phyloP scores from a whole-genome alignment of 2,329 filamentous ascomycete species.

The Paracoccidioides lutzii region DNA sequence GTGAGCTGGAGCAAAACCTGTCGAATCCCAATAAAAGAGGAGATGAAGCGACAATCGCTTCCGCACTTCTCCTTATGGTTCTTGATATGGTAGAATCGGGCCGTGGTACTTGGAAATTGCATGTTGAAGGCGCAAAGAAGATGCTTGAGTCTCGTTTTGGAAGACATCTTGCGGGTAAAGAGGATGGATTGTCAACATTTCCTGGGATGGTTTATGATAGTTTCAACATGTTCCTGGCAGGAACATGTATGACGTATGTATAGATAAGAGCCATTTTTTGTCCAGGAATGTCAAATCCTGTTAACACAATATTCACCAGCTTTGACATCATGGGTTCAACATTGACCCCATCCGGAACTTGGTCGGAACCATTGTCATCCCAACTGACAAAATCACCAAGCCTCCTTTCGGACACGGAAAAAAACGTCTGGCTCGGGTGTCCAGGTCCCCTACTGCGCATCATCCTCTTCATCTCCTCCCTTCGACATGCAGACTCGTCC shows the following conservation, averaged over 20 bases:
- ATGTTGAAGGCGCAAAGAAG: slow-evolving; percentile 39
- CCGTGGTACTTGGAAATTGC: slow-evolving; percentile 39
- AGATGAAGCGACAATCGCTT: slow-evolving; percentile 33
- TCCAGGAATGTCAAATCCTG: slow-evolving; percentile 1
- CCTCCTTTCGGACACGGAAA: slow-evolving; percentile 28
- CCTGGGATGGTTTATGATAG: slow-evolving; percentile 17
- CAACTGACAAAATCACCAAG: slow-evolving; percentile 23
- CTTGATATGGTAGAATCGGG: slow-evolving; percentile 40
- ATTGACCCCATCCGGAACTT: slow-evolving; percentile 26
- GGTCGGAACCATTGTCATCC: slow-evolving; percentile 28
- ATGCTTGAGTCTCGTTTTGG: slow-evolving; percentile 30
- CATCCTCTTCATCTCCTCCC: slow-evolving; percentile 29
- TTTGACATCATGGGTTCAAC: slow-evolving; percentile 33
- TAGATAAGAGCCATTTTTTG: neutral
- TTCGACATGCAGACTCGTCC: slow-evolving; percentile 23
- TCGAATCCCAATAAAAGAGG: slow-evolving; percentile 19
- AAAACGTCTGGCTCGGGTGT: slow-evolving; percentile 30
- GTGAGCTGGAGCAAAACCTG: slow-evolving; percentile 27
- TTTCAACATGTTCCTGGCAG: slow-evolving; percentile 26
- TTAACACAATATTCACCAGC: slow-evolving; percentile 9
- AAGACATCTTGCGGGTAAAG: slow-evolving; percentile 6
- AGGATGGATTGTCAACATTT: slow-evolving; percentile 8
- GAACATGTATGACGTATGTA: slow-evolving; percentile 9
- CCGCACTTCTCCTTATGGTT: slow-evolving; percentile 38
- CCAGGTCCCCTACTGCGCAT: slow-evolving; percentile 29